These are phyloP conservation scores for Botrytis sinoallii DNA, from an alignment of 2,329 filamentous ascomycete species.

Conservation along the genomic window DNA sequence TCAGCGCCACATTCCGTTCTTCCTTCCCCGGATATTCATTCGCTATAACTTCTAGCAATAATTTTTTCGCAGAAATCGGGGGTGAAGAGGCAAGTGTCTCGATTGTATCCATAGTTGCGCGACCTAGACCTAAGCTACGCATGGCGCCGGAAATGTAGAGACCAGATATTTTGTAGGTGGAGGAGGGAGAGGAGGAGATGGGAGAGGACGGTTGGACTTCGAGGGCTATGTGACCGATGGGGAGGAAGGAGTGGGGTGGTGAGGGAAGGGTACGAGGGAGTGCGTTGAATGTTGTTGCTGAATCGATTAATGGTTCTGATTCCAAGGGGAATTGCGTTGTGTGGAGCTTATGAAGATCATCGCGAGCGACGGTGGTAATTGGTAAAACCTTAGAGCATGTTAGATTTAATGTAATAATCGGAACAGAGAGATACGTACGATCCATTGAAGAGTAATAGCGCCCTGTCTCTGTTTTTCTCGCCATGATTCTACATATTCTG, in stretches of 20 bases:
- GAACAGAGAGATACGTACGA: slow-evolving; percentile 24
- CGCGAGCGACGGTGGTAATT: background rate
- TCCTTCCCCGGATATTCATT: slow-evolving; percentile 22
- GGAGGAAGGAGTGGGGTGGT: slow-evolving; percentile 24
- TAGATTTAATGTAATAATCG: background rate
- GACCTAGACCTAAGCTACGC: slow-evolving; percentile 28
- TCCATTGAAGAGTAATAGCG: slow-evolving; percentile 27
- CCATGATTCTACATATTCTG: slow-evolving; percentile 37
- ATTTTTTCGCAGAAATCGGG: slow-evolving; percentile 27
- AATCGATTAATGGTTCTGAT: slow-evolving; percentile 24
- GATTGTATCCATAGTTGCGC: slow-evolving; percentile 31
- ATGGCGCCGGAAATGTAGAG: slow-evolving; percentile 30
- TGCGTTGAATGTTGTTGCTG: slow-evolving; percentile 22
- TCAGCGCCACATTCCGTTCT: slow-evolving; percentile 22
- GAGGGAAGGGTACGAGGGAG: slow-evolving; percentile 17
- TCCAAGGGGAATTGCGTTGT: slow-evolving; percentile 25
- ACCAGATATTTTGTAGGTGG: slow-evolving; percentile 26
- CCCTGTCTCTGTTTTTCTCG: slow-evolving; percentile 24
- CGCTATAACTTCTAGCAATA: slow-evolving; percentile 25
- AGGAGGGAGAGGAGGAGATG: slow-evolving; percentile 28
- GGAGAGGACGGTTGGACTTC: slow-evolving; percentile 23
- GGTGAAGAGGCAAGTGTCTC: slow-evolving; percentile 25
- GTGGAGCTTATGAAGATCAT: slow-evolving; percentile 20
- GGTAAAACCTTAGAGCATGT: background rate
- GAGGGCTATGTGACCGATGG: slow-evolving; percentile 34